Percentiles rank a stretch among this genome's conserved stretches.
phyloP scores from a whole-genome alignment of 108 stramenopile species.

The Fistulifera solaris region DNA sequence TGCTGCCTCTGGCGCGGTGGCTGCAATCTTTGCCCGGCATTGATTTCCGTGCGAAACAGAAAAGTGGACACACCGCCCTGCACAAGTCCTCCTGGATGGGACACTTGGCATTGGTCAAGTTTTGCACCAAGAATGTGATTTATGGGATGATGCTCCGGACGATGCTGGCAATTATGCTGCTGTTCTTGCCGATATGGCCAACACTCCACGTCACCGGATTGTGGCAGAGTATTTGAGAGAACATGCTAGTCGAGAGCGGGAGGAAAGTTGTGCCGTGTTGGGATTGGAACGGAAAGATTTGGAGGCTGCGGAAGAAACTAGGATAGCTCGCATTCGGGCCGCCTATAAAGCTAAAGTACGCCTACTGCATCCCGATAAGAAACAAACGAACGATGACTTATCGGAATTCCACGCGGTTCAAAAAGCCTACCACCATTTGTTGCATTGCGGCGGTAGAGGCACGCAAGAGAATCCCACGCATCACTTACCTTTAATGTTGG shows the following conservation, averaged over 20 bases:
- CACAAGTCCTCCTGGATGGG: slow-evolving; percentile 87
- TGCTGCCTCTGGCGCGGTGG: slow-evolving; percentile 31
- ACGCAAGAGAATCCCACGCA: slow-evolving; percentile 41
- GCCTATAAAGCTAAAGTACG: slow-evolving; percentile 20
- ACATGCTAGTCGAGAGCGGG: slow-evolving; percentile 43
- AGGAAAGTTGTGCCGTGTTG: slow-evolving; percentile 38
- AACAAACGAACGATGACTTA: slow-evolving; percentile 6
- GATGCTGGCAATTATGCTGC: slow-evolving; percentile 73
- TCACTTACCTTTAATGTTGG: slow-evolving; percentile 31
- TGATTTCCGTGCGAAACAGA: slow-evolving; percentile 26
- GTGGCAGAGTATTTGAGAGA: slow-evolving; percentile 46
- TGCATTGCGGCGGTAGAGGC: slow-evolving; percentile 31
- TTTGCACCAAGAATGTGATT: slow-evolving; percentile 48
- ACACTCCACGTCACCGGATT: slow-evolving; percentile 36
- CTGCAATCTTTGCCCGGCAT: slow-evolving; percentile 25
- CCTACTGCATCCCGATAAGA: slow-evolving; percentile 54
- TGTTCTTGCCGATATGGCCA: slow-evolving; percentile 77
- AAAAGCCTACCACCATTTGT: slow-evolving; percentile 36
- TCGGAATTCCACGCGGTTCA: slow-evolving; percentile 21
- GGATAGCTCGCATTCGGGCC: slow-evolving; percentile 2
- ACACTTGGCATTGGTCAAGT: slow-evolving; percentile 45
- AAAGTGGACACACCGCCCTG: slow-evolving; percentile 55
- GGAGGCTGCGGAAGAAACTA: slow-evolving; percentile 9
- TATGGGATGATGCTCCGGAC: slow-evolving; percentile 59
- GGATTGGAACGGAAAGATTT: slow-evolving; percentile 27